phyloP scores from a whole-genome alignment of 139 green algal species.

The Spirogloea muscicola region DNA sequence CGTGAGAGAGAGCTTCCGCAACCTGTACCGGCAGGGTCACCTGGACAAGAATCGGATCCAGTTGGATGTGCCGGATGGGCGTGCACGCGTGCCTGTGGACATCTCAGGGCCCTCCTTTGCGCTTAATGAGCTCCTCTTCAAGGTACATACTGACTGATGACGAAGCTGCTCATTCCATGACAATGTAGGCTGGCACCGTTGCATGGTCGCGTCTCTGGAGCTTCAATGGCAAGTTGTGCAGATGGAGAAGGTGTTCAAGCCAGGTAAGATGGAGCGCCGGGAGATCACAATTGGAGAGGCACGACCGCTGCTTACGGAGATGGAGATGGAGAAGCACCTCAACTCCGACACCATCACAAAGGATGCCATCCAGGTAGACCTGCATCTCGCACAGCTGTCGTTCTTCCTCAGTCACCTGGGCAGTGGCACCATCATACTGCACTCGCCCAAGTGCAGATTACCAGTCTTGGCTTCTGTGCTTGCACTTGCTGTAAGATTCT shows the following conservation, averaged over 20 bases:
- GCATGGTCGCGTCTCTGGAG: too few species aligned
- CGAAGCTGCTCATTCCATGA: too few species aligned
- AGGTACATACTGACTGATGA: too few species aligned
- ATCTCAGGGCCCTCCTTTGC: slow-evolving; percentile 56
- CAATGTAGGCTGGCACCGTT: too few species aligned
- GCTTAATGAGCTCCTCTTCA: not conserved
- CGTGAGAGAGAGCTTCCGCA: slow-evolving; percentile 46
- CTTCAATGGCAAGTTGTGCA: too few species aligned
- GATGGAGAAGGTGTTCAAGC: too few species aligned
- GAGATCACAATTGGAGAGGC: slow-evolving; percentile 67
- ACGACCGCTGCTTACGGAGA: slow-evolving; percentile 69
- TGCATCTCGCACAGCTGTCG: slow-evolving; percentile 11
- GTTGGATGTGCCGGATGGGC: slow-evolving; percentile 63
- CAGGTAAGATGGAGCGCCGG: slow-evolving; percentile 61
- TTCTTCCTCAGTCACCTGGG: not conserved
- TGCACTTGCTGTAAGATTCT: too few species aligned
- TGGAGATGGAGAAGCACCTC: slow-evolving; percentile 74
- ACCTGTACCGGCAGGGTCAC: slow-evolving; percentile 54
- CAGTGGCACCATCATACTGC: too few species aligned
- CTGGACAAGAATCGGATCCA: slow-evolving; percentile 68
- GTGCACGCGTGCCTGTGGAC: slow-evolving; percentile 53
- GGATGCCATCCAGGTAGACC: slow-evolving; percentile 66
- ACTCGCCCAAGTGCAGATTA: too few species aligned
- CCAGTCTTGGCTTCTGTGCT: too few species aligned
- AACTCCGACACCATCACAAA: slow-evolving; percentile 63